Conservation (phyloP, 2,329 filamentous ascomycete species). For the Ascochyta fabae region DNA sequence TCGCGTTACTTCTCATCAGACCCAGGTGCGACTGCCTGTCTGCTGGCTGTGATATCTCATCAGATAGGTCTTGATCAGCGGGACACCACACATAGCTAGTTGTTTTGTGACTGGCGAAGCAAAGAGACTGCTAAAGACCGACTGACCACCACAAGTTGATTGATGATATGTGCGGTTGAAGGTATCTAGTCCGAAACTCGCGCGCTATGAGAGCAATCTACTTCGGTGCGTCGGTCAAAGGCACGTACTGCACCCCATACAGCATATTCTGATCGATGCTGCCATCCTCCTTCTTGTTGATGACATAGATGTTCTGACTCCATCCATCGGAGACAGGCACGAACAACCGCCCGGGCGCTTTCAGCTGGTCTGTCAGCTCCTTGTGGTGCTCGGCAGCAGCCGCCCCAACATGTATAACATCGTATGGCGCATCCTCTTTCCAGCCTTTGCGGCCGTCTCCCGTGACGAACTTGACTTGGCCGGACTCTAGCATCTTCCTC, state of each 20-base stretch:
- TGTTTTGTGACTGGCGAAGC: too few relatives aligned
- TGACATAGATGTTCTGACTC: conserved; percentile 73
- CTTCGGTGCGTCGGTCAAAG: conserved; percentile 71
- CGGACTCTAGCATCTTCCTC: conserved; percentile 65
- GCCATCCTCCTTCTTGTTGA: conserved; percentile 74
- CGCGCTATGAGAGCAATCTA: not conserved
- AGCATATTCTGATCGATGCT: conserved; percentile 60
- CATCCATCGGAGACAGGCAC: conserved; percentile 70
- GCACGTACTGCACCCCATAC: conserved; percentile 79
- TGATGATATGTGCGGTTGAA: conserved; percentile 7
- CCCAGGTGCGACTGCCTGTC: too few relatives aligned
- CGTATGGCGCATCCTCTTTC: conserved; percentile 66
- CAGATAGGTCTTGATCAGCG: too few relatives aligned
- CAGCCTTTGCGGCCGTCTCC: conserved; percentile 67
- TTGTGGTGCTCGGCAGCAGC: conserved; percentile 77
- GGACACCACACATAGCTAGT: too few relatives aligned
- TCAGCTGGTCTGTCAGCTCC: conserved; percentile 77
- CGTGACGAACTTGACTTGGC: conserved; percentile 72
- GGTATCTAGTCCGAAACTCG: not conserved
- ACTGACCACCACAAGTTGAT: not conserved
- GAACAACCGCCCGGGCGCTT: conserved; percentile 79
- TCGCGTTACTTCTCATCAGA: too few relatives aligned
- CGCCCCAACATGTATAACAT: conserved; percentile 95
- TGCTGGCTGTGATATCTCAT: too few relatives aligned
- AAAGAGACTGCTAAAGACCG: too few relatives aligned